Conservation (phyloP, 1,284 basidiomycete genomes). For the Ganoderma leucocontextum region DNA sequence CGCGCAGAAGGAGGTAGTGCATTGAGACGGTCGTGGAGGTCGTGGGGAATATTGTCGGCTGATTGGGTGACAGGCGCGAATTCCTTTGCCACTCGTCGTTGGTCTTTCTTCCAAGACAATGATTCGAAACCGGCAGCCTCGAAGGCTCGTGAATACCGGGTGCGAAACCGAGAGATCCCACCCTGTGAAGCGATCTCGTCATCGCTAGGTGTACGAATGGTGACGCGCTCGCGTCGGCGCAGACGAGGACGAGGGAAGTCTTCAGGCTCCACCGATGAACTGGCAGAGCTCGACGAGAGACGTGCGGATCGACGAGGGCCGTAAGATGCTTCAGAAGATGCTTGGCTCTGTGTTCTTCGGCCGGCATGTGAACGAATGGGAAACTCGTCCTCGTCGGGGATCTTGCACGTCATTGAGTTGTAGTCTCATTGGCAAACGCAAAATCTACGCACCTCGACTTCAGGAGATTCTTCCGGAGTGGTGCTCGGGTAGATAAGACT, state of each 20-base stretch:
- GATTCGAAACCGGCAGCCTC: slow-evolving; percentile 28
- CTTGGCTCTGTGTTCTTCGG: slow-evolving; percentile 18
- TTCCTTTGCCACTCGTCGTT: slow-evolving; percentile 31
- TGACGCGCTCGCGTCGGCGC: slow-evolving; percentile 18
- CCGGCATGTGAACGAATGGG: slow-evolving; percentile 4
- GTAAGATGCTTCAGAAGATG: slow-evolving; percentile 15
- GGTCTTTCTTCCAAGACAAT: slow-evolving; percentile 36
- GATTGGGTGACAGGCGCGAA: slow-evolving; percentile 32
- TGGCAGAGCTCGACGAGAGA: slow-evolving; percentile 27
- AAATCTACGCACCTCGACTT: slow-evolving; percentile 26
- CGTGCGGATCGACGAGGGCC: slow-evolving; percentile 29
- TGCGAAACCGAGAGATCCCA: slow-evolving; percentile 12
- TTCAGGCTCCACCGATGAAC: slow-evolving; percentile 32
- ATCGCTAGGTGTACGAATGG: slow-evolving; percentile 25
- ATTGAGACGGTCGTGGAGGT: slow-evolving; percentile 44
- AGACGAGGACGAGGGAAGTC: slow-evolving; percentile 13
- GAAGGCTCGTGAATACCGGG: slow-evolving; percentile 18
- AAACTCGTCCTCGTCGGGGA: slow-evolving; percentile 9
- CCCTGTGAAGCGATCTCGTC: slow-evolving; percentile 22
- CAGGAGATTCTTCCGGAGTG: slow-evolving; percentile 18
- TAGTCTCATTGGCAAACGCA: slow-evolving; percentile 2
- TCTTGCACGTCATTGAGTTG: slow-evolving; percentile 1
- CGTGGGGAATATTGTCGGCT: slow-evolving; percentile 44
- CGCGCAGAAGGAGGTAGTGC: slow-evolving; percentile 29
- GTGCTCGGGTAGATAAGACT: slow-evolving; percentile 26